Percentiles rank a stretch among this genome's conserved stretches.
Evolutionary conservation across 176 grass and related monocot species (phyloP).

Genomic region (Dendrocalamus sinicus): DNA sequence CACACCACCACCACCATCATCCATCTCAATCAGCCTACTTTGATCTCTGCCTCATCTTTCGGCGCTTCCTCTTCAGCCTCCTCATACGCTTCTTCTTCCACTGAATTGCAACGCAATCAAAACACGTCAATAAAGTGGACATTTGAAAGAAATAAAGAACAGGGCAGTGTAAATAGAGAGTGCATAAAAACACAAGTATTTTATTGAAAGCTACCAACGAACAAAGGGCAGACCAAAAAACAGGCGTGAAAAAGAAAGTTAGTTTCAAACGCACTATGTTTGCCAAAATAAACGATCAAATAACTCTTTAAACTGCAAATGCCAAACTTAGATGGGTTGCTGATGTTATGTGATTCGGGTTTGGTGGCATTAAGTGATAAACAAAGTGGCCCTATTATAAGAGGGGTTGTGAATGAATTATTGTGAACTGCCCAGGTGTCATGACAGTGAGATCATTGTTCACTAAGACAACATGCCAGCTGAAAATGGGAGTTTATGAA

Average conservation of each 20-base stretch:
- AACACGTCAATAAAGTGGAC: background rate
- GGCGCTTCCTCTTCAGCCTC: constrained; percentile 98
- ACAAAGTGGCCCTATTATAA: background rate
- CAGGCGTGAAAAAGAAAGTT: background rate
- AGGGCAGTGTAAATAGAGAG: background rate
- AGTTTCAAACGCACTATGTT: background rate
- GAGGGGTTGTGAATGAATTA: background rate
- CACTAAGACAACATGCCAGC: background rate
- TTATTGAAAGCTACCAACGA: background rate
- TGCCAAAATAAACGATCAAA: background rate
- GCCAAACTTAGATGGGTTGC: background rate
- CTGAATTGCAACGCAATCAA: constrained; percentile 39
- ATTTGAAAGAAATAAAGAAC: no score
- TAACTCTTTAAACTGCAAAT: background rate
- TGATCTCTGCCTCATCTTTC: constrained; percentile 98
- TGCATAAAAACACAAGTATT: background rate
- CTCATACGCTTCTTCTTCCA: constrained; percentile 99
- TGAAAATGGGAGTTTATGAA: no score
- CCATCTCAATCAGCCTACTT: constrained; percentile 60
- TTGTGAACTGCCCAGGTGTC: background rate
- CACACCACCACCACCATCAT: background rate
- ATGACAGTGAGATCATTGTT: background rate
- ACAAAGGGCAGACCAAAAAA: background rate
- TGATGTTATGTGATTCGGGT: background rate
- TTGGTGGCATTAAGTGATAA: background rate